Evolutionary conservation across 768 basidiomycete genomes (phyloP).

Genomic region (Pholiota molesta): DNA sequence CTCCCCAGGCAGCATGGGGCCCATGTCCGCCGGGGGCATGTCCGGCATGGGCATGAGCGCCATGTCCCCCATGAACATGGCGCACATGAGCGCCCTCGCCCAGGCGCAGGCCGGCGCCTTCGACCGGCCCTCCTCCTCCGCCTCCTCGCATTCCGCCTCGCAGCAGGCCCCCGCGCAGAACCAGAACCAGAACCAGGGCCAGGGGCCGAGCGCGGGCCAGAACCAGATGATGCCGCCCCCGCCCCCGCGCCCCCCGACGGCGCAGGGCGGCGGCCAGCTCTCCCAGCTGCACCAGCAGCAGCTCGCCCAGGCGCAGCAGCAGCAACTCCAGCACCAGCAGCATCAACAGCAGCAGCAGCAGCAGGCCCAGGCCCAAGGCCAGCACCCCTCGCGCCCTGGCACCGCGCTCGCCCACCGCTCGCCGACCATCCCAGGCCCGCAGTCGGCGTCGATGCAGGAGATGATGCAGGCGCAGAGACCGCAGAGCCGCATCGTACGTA

Average conservation of each 20-base stretch:
- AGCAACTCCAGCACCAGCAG: conserved; percentile 1
- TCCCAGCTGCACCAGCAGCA: conserved; percentile 6
- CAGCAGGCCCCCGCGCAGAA: background rate
- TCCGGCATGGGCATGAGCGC: conserved; percentile 9
- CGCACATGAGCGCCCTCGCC: conserved; percentile 16
- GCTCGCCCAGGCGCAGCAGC: background rate
- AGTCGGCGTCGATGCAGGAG: conserved; percentile 18
- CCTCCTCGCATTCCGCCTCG: conserved; percentile 25
- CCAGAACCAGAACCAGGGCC: too few species aligned
- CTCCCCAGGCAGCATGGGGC: background rate
- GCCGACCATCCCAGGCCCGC: conserved; percentile 27
- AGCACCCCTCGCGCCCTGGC: conserved; percentile 27
- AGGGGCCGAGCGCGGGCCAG: background rate
- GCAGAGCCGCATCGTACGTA: conserved; percentile 23
- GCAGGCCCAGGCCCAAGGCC: background rate
- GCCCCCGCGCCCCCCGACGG: conserved; percentile 30
- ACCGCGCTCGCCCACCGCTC: conserved; percentile 34
- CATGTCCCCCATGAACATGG: conserved; percentile 10
- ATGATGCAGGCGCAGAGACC: conserved; percentile 25
- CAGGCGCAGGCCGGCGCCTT: background rate
- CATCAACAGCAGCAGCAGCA: conserved; percentile 1
- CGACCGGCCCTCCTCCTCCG: conserved; percentile 28
- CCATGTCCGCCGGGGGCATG: conserved; percentile 4
- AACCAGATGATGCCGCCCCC: conserved; percentile 36
- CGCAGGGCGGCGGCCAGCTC: conserved; percentile 15